These are phyloP conservation scores for Phaseolus lunatus DNA, from an alignment of 306 rosid genomes.

Conservation along the genomic window DNA sequence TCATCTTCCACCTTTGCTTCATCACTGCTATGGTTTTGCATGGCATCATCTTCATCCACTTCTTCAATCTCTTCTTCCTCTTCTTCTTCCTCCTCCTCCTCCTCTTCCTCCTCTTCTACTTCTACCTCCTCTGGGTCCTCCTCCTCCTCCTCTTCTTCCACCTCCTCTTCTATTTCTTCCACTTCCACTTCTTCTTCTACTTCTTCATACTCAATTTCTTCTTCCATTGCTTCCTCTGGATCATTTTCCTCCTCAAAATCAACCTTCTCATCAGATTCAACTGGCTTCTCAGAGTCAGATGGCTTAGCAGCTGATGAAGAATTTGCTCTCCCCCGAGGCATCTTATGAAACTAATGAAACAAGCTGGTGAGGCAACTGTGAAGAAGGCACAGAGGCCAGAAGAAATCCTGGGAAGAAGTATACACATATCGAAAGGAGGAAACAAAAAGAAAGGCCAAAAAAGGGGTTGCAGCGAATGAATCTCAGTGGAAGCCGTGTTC, in stretches of 20 bases:
- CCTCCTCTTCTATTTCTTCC: conserved; percentile 76
- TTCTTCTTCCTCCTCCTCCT: conserved; percentile 61
- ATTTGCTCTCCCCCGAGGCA: conserved; percentile 78
- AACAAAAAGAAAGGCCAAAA: conserved; percentile 77
- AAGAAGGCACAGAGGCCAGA: conserved; percentile 98
- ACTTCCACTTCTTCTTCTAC: conserved; percentile 86
- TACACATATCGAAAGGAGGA: conserved; percentile 83
- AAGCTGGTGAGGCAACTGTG: conserved; percentile 94
- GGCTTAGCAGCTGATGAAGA: conserved; percentile 70
- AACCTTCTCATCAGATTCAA: conserved; percentile 78
- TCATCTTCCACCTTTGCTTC: conserved; percentile 56
- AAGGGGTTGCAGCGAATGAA: conserved; percentile 67
- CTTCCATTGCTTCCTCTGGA: conserved; percentile 83
- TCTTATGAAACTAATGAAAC: conserved; percentile 77
- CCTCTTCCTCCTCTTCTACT: conserved; percentile 61
- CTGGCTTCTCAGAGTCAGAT: conserved; percentile 72
- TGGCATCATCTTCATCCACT: conserved; percentile 61
- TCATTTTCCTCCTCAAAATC: conserved; percentile 74
- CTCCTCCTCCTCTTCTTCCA: conserved; percentile 50
- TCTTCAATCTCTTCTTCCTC: conserved; percentile 63
- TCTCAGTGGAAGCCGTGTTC: conserved; percentile 61
- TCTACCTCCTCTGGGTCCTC: conserved; percentile 60
- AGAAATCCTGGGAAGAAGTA: conserved; percentile 94
- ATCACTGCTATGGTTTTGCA: conserved; percentile 47
- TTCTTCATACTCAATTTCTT: conserved; percentile 89